These are phyloP conservation scores for Acacia melanoxylon DNA, from an alignment of 306 rosid species.

Conservation along the genomic window DNA sequence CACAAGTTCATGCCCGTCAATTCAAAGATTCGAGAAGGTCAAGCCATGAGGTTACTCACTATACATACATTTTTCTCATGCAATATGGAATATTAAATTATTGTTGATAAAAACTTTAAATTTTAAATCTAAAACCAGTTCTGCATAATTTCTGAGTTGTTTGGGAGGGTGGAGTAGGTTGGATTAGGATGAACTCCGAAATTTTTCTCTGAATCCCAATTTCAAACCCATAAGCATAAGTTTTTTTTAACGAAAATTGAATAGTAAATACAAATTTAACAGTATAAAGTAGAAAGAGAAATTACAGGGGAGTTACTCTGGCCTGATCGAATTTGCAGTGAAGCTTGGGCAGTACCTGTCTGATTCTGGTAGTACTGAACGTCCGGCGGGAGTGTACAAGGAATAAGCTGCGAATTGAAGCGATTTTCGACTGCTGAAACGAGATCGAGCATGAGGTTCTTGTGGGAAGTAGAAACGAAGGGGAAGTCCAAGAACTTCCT, in stretches of 20 bases:
- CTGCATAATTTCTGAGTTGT: background rate
- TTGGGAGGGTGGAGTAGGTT: background rate
- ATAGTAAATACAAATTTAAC: background rate
- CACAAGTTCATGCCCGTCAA: background rate
- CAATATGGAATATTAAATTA: background rate
- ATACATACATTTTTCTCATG: background rate
- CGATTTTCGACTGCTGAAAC: constrained; percentile 59
- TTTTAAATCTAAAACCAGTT: background rate
- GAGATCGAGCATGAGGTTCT: constrained; percentile 63
- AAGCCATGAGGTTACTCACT: background rate
- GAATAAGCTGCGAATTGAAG: constrained; percentile 65
- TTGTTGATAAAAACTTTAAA: background rate
- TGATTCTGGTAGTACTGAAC: constrained; percentile 54
- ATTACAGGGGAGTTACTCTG: constrained; percentile 49
- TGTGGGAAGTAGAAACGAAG: constrained; percentile 62
- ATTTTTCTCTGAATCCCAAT: background rate
- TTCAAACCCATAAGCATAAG: background rate
- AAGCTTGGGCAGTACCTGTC: constrained; percentile 44
- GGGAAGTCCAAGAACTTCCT: constrained; percentile 68
- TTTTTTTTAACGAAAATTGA: background rate
- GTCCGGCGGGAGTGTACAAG: constrained; percentile 65
- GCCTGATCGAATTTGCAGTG: constrained; percentile 66
- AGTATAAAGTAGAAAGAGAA: background rate
- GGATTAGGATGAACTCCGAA: background rate
- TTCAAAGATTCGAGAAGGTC: background rate